Conservation (phyloP, 345 rosid species). For the Brassica nigra region DNA sequence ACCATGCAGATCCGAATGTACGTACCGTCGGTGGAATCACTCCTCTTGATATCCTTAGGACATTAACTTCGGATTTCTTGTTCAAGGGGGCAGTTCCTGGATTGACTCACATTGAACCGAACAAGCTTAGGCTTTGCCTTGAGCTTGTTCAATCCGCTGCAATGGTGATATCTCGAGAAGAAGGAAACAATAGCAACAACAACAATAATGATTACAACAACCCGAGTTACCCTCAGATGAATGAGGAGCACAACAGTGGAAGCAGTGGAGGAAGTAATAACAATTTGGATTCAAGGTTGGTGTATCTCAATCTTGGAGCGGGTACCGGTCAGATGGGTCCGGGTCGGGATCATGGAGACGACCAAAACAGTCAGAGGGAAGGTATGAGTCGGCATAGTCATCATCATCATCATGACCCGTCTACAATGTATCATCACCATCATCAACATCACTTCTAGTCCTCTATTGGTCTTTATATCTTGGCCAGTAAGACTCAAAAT, state of each 20-base stretch:
- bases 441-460: slow-evolving; percentile 71
- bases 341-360: slow-evolving; percentile 60
- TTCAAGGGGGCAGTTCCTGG: slow-evolving; percentile 99
- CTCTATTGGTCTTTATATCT: slow-evolving; percentile 28
- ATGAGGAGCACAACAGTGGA: slow-evolving; percentile 63
- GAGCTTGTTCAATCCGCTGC: slow-evolving; percentile 99
- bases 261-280: slow-evolving; percentile 57
- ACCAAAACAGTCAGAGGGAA: slow-evolving; percentile 60
- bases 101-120: slow-evolving; percentile 87
- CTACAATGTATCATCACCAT: slow-evolving; percentile 63
- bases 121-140: slow-evolving; percentile 89
- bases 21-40: slow-evolving; percentile 91
- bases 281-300: slow-evolving; percentile 81
- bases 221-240: slow-evolving; percentile 62
- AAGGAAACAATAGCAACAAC: slow-evolving; percentile 61
- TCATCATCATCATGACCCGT: slow-evolving; percentile 48
- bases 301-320: slow-evolving; percentile 90
- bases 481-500: slow-evolving; percentile 27
- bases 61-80: slow-evolving; percentile 97
- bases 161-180: slow-evolving; percentile 92
- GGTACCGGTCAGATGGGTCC: slow-evolving; percentile 61
- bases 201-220: slow-evolving; percentile 48
- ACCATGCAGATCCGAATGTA: slow-evolving; percentile 95
- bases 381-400: slow-evolving; percentile 59
- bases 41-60: slow-evolving; percentile 86